These are phyloP conservation scores for Xylaria sp. DNA, from an alignment of 2,329 filamentous ascomycete genomes.

Conservation along the genomic window DNA sequence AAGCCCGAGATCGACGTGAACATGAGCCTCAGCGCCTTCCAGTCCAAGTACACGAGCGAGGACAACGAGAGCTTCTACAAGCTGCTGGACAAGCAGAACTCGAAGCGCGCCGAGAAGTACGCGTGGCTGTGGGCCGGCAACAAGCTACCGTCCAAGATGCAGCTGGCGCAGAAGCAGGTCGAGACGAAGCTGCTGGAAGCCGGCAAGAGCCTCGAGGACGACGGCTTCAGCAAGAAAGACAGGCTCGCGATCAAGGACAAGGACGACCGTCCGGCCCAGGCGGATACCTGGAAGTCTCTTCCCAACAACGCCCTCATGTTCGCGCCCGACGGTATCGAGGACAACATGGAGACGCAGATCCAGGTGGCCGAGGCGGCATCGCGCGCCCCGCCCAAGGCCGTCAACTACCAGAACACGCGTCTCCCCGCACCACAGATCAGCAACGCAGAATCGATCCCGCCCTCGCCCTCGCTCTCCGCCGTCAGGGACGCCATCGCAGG, in stretches of 20 bases:
- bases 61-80: slow-evolving; percentile 98
- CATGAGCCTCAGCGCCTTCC: slow-evolving; percentile 85
- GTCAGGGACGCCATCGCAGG: slow-evolving; percentile 86
- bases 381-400: slow-evolving; percentile 77
- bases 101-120: slow-evolving; percentile 83
- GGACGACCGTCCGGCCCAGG: slow-evolving; percentile 77
- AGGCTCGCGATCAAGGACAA: slow-evolving; percentile 72
- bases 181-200: slow-evolving; percentile 62
- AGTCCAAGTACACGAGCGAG: slow-evolving; percentile 94
- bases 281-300: slow-evolving; percentile 78
- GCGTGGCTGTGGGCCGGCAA: slow-evolving; percentile 90
- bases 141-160: slow-evolving; percentile 83
- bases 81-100: slow-evolving; percentile 89
- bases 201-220: slow-evolving; percentile 59
- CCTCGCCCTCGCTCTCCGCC: slow-evolving; percentile 85
- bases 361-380: slow-evolving; percentile 76
- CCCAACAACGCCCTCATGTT: slow-evolving; percentile 93
- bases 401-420: slow-evolving; percentile 86
- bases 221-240: slow-evolving; percentile 66
- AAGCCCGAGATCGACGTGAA: slow-evolving; percentile 72
- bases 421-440: slow-evolving; percentile 63
- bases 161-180: slow-evolving; percentile 73
- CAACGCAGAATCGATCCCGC: slow-evolving; percentile 60
- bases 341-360: slow-evolving; percentile 68
- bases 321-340: slow-evolving; percentile 71